phyloP scores from a whole-genome alignment of 1,284 basidiomycete species.

The Fistulinella cinereoalba region DNA sequence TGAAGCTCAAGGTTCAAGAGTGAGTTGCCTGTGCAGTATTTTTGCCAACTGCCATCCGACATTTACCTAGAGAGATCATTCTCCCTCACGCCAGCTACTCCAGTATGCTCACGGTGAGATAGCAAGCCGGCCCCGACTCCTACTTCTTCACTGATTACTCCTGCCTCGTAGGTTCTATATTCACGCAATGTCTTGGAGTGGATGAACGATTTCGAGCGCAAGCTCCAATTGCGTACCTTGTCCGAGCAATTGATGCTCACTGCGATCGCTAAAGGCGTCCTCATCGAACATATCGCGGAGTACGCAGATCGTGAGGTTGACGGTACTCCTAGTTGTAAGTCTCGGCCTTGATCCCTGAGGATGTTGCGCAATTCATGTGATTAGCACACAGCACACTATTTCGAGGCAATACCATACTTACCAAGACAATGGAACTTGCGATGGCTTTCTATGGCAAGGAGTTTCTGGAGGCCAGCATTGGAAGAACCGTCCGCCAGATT shows the following conservation, averaged over 20 bases:
- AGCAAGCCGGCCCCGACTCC: not conserved
- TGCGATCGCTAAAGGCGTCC: constrained; percentile 58
- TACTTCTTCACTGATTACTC: constrained; percentile 6
- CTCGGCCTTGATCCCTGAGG: not conserved
- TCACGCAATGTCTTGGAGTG: constrained; percentile 70
- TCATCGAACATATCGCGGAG: constrained; percentile 65
- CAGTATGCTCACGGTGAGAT: constrained; percentile 50
- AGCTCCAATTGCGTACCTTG: constrained; percentile 59
- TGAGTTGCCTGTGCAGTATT: constrained; percentile 38
- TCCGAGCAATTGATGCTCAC: constrained; percentile 63
- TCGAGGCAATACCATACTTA: constrained; percentile 77
- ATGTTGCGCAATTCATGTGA: constrained; percentile 7
- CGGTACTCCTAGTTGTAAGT: constrained; percentile 57
- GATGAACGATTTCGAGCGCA: constrained; percentile 67
- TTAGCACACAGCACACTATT: constrained; percentile 67
- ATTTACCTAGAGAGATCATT: constrained; percentile 61
- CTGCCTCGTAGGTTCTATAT: constrained; percentile 48
- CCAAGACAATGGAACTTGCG: constrained; percentile 75
- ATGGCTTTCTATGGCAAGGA: constrained; percentile 73
- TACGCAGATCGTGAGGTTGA: constrained; percentile 67
- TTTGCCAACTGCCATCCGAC: constrained; percentile 15
- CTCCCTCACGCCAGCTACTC: constrained; percentile 61
- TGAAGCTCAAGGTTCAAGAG: constrained; percentile 75
- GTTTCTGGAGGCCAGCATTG: constrained; percentile 78
- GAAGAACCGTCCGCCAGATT: constrained; percentile 61